phyloP scores from a whole-genome alignment of 164 flowering plant genomes.

The Berberis thunbergii region DNA sequence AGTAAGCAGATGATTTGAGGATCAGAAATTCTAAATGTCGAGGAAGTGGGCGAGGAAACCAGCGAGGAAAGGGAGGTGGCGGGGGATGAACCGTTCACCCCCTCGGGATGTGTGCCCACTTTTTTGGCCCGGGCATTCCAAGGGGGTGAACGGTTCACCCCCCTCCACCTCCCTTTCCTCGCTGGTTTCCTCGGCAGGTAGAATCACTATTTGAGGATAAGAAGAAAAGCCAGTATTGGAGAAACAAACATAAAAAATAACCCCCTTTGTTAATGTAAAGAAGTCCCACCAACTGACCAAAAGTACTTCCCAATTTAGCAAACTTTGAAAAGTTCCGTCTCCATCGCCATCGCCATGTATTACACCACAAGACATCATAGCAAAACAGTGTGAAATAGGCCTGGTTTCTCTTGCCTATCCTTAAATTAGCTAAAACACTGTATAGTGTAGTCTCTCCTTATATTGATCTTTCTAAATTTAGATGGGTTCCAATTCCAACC shows the following conservation, averaged over 20 bases:
- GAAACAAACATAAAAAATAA: too few species aligned
- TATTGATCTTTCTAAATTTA: background rate
- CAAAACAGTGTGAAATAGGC: constrained; percentile 2
- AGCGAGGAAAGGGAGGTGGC: too few species aligned
- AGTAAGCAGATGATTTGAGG: constrained; percentile 6
- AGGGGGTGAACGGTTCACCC: too few species aligned
- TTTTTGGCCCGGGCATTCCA: too few species aligned
- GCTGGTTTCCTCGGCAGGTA: too few species aligned
- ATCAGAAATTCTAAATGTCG: background rate
- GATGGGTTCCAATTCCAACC: background rate
- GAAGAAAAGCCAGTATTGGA: too few species aligned
- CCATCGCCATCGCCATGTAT: too few species aligned
- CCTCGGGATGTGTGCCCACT: too few species aligned
- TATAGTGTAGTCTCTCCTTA: background rate
- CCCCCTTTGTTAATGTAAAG: background rate
- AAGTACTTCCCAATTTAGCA: background rate
- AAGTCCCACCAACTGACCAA: constrained; percentile 2
- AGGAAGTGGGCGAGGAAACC: too few species aligned
- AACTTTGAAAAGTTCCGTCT: constrained; percentile 1
- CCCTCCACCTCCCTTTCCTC: too few species aligned
- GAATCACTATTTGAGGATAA: background rate
- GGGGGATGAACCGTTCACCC: too few species aligned
- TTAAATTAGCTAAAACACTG: background rate
- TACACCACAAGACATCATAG: constrained; percentile 10
- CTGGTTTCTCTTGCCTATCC: constrained; percentile 2